Conservation (phyloP, 2,329 filamentous ascomycete genomes). For the Volutella citrinella region DNA sequence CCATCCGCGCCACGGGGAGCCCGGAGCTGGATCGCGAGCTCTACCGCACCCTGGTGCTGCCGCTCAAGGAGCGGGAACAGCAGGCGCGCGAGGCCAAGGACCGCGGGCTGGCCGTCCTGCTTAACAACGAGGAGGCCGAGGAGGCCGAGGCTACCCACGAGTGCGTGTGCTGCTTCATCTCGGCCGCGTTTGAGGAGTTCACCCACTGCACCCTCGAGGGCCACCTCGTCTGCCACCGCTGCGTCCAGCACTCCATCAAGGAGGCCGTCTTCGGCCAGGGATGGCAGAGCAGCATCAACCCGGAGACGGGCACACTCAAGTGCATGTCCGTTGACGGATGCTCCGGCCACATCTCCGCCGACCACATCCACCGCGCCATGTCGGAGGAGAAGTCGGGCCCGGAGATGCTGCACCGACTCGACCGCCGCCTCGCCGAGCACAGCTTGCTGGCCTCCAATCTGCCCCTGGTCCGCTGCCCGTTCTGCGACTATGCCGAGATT, state of each 20-base stretch:
- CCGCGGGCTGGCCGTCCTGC: conserved; percentile 46
- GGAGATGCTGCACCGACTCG: conserved; percentile 71
- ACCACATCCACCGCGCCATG: conserved; percentile 72
- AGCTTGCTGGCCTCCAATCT: conserved; percentile 69
- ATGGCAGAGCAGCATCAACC: conserved; percentile 78
- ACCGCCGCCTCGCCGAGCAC: conserved; percentile 76
- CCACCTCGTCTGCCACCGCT: conserved; percentile 77
- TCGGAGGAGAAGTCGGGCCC: conserved; percentile 64
- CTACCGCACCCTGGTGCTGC: conserved; percentile 53
- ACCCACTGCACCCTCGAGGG: conserved; percentile 66
- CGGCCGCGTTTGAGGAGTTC: conserved; percentile 69
- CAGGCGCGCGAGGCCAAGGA: conserved; percentile 49
- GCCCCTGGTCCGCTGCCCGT: conserved; percentile 80
- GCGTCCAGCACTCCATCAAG: conserved; percentile 75
- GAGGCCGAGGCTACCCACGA: conserved; percentile 57
- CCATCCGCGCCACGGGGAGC: conserved; percentile 63
- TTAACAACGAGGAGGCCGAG: conserved; percentile 61
- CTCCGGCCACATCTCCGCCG: conserved; percentile 65
- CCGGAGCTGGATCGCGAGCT: conserved; percentile 62
- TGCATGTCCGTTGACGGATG: conserved; percentile 86
- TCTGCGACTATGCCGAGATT: conserved; percentile 87
- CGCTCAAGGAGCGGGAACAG: conserved; percentile 45
- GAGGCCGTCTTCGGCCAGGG: conserved; percentile 93
- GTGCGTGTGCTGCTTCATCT: conserved; percentile 75
- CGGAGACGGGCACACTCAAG: conserved; percentile 68